Evolutionary conservation across 345 rosid species (phyloP), one percentile per base, ranked within the genome.

Genomic region (Eucalyptus microcorys): DNA sequence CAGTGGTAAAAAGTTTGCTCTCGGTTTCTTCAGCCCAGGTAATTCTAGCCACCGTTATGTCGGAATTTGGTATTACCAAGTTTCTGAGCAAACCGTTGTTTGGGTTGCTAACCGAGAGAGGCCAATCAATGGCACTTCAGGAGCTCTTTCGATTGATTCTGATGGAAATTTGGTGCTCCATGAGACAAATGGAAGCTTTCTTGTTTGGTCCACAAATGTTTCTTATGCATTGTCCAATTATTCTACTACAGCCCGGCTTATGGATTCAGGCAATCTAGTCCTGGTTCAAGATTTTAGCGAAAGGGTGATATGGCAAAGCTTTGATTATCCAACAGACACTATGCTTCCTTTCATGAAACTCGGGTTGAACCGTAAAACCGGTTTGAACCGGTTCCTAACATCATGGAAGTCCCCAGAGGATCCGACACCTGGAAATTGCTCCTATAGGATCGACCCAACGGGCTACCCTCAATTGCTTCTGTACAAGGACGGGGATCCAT

Each of bases 41-140:
- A 87, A 85, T 68, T 95, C 99, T 10, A 89, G 42, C 27, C 91
- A 89, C 15, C 92, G 95, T 40, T 96, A 94, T 55, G 91, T 97
- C 26, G 99, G 97, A 43, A 96, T 95, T 37, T 96, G 99, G 99
- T 96, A 95, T 89, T 87, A 92, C 85, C 91, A 90, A 85, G 90
- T 93, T 88, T 40, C 96, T 11, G 89, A 59, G 14, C 90, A 80
- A 86, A 94, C 97, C 6, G 48, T 94, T 49, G 97, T 95, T 22
- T 97, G 98, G 97, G 97, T 97, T 43, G 98, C 99, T 27, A 95
- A 96, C 53, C 92, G 97, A 89, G 94, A 95, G 59, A 88, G 76
- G 79, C 97, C 96, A 13, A 68, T 96, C 40, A 89, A 88, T 34
- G 92, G 92, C 87, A 89, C 91, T 76, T 90, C 94, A 6, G 97